A percentile compares a stretch with the other conserved stretches of the same genome.
Conservation (phyloP, 306 rosid genomes). For the Pterocarpus santalinus region DNA sequence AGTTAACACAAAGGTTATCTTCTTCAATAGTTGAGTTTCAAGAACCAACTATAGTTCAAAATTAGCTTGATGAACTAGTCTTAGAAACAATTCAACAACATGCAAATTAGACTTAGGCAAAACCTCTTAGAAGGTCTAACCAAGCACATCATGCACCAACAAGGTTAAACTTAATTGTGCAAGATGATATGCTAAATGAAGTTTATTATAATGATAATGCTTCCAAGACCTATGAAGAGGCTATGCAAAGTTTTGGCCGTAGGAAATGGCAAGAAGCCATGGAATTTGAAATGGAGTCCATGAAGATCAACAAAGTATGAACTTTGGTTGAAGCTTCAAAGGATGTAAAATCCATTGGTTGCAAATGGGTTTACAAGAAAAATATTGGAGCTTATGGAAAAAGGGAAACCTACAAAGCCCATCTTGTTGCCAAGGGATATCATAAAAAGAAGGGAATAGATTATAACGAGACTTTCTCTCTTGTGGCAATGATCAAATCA, state of each 20-base stretch:
- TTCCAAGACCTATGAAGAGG: conserved; percentile 4
- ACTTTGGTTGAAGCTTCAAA: conserved; percentile 26
- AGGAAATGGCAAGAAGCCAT: conserved; percentile 1
- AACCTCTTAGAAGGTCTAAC: background rate
- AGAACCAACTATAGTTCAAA: background rate
- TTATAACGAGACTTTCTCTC: background rate
- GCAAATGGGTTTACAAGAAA: conserved; percentile 7
- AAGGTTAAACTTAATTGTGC: background rate
- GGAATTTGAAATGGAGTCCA: background rate
- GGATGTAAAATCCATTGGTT: background rate
- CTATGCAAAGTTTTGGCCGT: background rate
- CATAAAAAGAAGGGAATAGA: background rate
- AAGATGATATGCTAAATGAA: background rate
- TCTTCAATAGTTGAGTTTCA: background rate
- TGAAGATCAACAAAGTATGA: background rate
- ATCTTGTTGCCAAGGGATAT: background rate
- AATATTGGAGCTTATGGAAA: background rate
- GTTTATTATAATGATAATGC: background rate
- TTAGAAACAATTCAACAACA: background rate
- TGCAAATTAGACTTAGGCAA: background rate
- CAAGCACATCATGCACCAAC: background rate
- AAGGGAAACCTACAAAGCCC: background rate
- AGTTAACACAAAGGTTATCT: background rate
- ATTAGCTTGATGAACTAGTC: background rate
- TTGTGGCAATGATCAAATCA: background rate